phyloP scores from a whole-genome alignment of 2,329 filamentous ascomycete genomes.

The Aspergillus unguis region DNA sequence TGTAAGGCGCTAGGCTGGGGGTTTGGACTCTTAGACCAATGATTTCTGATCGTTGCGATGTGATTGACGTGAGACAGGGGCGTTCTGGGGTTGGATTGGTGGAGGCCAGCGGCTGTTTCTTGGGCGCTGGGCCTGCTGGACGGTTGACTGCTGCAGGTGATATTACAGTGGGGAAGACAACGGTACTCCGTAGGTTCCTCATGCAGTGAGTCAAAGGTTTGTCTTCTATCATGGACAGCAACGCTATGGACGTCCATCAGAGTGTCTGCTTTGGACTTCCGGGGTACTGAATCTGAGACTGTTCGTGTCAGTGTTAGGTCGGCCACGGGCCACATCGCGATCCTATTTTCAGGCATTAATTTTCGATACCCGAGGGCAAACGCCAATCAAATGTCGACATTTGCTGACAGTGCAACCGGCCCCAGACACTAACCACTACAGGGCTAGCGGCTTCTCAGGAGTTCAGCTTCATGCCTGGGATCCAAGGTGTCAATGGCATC shows the following conservation, averaged over 20 bases:
- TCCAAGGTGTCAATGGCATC: conserved; percentile 1
- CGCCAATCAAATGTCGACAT: not conserved
- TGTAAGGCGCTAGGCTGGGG: conserved; percentile 20
- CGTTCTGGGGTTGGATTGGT: conserved; percentile 14
- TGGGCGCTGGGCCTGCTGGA: not conserved
- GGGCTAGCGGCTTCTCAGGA: conserved; percentile 6
- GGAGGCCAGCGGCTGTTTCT: conserved; percentile 17
- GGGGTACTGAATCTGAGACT: not conserved
- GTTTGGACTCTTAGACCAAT: conserved; percentile 10
- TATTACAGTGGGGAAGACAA: conserved; percentile 7
- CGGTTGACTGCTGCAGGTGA: conserved; percentile 9
- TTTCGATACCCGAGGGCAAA: too few relatives aligned
- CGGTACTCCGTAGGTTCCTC: not conserved
- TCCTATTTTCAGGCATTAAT: conserved; percentile 12
- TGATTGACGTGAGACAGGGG: not conserved
- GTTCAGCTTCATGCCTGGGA: conserved; percentile 4
- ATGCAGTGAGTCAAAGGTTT: not conserved
- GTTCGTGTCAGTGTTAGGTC: not conserved
- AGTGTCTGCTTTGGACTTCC: not conserved
- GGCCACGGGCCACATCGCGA: not conserved
- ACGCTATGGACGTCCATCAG: not conserved
- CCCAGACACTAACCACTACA: not conserved
- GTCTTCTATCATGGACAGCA: not conserved
- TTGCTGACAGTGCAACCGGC: conserved; percentile 1
- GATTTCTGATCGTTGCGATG: not conserved